phyloP scores from a whole-genome alignment of 352 stramenopile genomes.

The Phytophthora colocasiae region DNA sequence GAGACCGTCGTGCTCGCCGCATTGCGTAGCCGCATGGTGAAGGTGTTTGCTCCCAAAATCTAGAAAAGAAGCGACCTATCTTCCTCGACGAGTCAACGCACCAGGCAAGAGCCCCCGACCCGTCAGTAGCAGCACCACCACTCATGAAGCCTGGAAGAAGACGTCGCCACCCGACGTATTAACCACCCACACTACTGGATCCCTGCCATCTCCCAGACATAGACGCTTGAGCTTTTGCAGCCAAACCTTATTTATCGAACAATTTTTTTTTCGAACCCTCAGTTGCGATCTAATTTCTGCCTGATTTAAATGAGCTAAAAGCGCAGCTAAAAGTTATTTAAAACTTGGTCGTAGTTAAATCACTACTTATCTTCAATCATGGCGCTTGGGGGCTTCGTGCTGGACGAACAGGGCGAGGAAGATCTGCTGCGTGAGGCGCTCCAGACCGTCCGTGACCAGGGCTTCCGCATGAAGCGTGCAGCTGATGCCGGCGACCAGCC shows the following conservation, averaged over 20 bases:
- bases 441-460: slow-evolving; percentile 74
- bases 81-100: neutral
- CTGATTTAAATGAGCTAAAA: slow-evolving; percentile 21
- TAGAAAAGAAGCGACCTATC: slow-evolving; percentile 25
- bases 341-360: no score
- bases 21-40: slow-evolving; percentile 59
- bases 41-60: slow-evolving; percentile 54
- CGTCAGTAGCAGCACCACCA: neutral
- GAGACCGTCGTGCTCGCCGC: slow-evolving; percentile 58
- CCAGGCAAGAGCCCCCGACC: slow-evolving; percentile 2
- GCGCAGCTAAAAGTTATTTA: neutral
- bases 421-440: slow-evolving; percentile 80
- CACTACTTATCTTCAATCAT: neutral
- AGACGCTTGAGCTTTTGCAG: slow-evolving; percentile 20
- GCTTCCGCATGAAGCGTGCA: slow-evolving; percentile 88
- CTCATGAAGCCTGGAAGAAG: neutral
- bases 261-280: slow-evolving; percentile 26
- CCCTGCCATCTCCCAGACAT: slow-evolving; percentile 2
- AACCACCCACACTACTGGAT: slow-evolving; percentile 7
- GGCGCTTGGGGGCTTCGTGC: slow-evolving; percentile 43
- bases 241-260: slow-evolving; percentile 39
- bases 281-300: slow-evolving; percentile 18
- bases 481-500: slow-evolving; percentile 78
- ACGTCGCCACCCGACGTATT: slow-evolving; percentile 21
- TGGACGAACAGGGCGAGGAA: slow-evolving; percentile 72